Evolutionary conservation across 306 rosid genomes (phyloP), one percentile per base, ranked within the genome.

Genomic region (Inga oerstediana): DNA sequence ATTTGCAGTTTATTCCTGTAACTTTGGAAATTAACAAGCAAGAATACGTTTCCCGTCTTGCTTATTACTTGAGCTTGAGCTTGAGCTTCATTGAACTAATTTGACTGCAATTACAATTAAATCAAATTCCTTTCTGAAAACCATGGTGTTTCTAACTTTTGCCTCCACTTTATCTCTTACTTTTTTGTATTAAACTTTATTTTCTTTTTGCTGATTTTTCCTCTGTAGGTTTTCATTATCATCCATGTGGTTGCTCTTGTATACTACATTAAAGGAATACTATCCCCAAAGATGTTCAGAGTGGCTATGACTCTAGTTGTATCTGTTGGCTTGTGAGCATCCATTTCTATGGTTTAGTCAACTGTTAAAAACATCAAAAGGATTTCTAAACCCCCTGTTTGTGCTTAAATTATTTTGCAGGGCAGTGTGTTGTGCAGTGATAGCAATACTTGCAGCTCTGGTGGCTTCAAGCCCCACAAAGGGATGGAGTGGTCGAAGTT

Each of bases 401-500:
- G 46, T 58, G 62, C 79, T 68, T 84, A 81, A 69, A 79, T 76
- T 69, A 77, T 78, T 88, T 86, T 84, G 82, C 98, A 96, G 99
- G 92, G 91, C 93, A 37, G 89, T 90, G 41, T 88, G 97, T 78
- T 83, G 81, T 81, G 97, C 97, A 69, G 87, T 81, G 79, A 52
- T 93, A 77, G 97, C 94, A 34, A 89, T 96, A 82, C 94, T 96
- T 10, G 75, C 91, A 35, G 99, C 98, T 80, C 68, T 96, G 84
- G 99, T 96, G 73, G 98, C 99, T 73, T 93, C 99, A 78, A 96
- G 99, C 87, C 99, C 99, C 45, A 96, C 99, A 30, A 92, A 48
- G 89, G 99, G 99, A 79, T 96, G 99, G 99, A 96, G 99, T 89
- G 99, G 99, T 54, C 87, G 99, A 84, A 96, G 99, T 88, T 91